These are phyloP conservation scores for Isatis tinctoria DNA, from an alignment of 345 rosid species.

Conservation along the genomic window DNA sequence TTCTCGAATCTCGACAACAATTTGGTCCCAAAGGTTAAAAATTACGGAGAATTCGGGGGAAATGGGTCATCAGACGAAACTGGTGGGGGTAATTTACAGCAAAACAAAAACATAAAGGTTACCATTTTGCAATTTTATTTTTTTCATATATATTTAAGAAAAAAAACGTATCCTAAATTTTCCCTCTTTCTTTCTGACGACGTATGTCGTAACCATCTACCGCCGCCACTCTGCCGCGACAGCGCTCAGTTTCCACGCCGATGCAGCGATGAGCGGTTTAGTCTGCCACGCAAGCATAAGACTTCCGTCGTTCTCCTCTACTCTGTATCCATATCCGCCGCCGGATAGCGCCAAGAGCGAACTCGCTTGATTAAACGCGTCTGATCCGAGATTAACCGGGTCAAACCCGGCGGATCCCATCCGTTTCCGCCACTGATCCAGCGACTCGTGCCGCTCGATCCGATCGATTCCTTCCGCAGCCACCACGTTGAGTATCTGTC, in stretches of 20 bases:
- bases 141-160: background rate
- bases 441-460: constrained; percentile 75
- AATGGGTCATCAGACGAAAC: constrained; percentile 9
- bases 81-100: background rate
- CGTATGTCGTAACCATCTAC: constrained; percentile 6
- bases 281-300: constrained; percentile 86
- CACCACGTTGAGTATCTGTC: constrained; percentile 67
- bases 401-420: constrained; percentile 52
- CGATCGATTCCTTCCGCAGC: constrained; percentile 64
- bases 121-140: constrained; percentile 7
- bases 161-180: background rate
- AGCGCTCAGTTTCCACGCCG: constrained; percentile 53
- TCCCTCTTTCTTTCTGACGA: background rate
- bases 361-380: constrained; percentile 82
- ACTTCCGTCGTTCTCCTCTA: constrained; percentile 77
- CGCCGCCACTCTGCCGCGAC: constrained; percentile 8
- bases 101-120: background rate
- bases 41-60: background rate
- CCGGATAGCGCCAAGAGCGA: constrained; percentile 67
- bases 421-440: constrained; percentile 57
- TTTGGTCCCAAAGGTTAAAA: background rate
- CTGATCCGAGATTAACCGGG: constrained; percentile 65
- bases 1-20: background rate
- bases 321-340: constrained; percentile 65
- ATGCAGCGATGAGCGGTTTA: constrained; percentile 72